Base-by-base conservation (phyloP, 225 moss, liverwort and hornwort species). In the Bryum argenteum region DNA sequence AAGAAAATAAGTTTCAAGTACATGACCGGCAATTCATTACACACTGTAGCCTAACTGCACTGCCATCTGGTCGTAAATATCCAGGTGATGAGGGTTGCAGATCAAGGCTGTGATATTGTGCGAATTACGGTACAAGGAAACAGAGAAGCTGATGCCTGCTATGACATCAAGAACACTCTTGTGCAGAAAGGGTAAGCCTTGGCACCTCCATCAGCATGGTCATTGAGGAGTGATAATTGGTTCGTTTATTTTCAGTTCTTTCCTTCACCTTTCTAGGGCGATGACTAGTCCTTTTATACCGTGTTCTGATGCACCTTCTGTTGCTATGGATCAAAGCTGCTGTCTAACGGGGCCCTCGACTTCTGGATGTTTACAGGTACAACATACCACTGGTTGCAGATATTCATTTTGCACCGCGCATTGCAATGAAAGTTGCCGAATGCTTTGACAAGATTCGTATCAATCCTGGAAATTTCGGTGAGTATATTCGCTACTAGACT, bases 401-500 rank as follows among this genome's bases (percentile, higher is more conserved):
- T 40, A 96, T 96, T 58, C 96, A 96, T 78, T 96, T 96, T 85
- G 91, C 96, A 61, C 96, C 96, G 47, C 60, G 87, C 41, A 81
- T 96, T 59, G 96, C 96, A 15, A 84, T 96, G 93, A 86, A 62
- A 88, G 91, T 96, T 38, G 96, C 91, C 9, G 96, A 97, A 79
- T 97, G 86, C 69, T 97, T 97, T 64, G 96, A 97, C 78, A 97
- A 97, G 72, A 97, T 97, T 77, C 87, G 96, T 20, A 97, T 97
- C 75, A 97, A 97, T 52, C 96, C 93, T 33, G 96, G 96, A 63
- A 97, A 97, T 71, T 97, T 97, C 72, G 96, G 95, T 96, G 75
- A 84, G 92, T 67, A 19, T 16, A 12, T 33, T 44, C 65, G 6
- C 20, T 48, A 41, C 8, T 40, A 54, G 69, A 38, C 16, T 57